Base-by-base conservation (phyloP, 108 stramenopile species). In the Thalassiosira profunda region DNA sequence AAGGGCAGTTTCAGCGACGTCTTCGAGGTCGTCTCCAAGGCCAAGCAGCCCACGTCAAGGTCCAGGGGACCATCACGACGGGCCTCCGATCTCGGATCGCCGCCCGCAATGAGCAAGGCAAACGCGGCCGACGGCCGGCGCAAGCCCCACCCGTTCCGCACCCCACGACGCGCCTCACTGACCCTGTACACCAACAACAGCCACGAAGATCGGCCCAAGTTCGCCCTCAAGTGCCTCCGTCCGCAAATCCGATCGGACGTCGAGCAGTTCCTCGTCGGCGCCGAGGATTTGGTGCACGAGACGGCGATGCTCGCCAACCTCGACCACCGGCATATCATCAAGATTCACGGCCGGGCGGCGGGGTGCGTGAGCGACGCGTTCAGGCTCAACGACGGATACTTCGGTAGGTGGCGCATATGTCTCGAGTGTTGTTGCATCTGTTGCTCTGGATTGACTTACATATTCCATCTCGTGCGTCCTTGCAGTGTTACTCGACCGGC, bases 251-350 rank as follows among this genome's bases (percentile, higher is more conserved):
- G 65, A n/a, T 25, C 35, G n/a, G 56, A 63, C 14, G 0, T 24
- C 9, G 64, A 67, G 2, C 53, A 73, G 5, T 66, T 67, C 31
- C 33, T 41, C 11, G 43, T 57, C 33, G 61, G 72, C 9, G 72
- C 57, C 29, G 62, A 56, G 26, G 72, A 73, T 73, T 57, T 73
- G 14, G 40, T 73, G 12, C 65, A 66, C 12, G 72, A 73, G 29
- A 63, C 72, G 5, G 57, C 53, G 20, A 64, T 72, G 12, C 36
- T 72, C 26, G 53, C 62, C 4, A 35, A 15, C 3, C 43, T 72
- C 18, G 18, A 54, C 29, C 71, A 72, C 45, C 71, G 63, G 23
- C 52, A 72, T 25, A 72, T 72, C n/a, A 67, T 73, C 31, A 56
- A 46, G 15, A 5, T 73, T 28, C 64, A 73, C 37, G 72, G 54